A percentile compares a stretch with the other conserved stretches of the same genome.
Evolutionary conservation across 345 rosid species (phyloP).

Genomic region (Abelmoschus esculentus): DNA sequence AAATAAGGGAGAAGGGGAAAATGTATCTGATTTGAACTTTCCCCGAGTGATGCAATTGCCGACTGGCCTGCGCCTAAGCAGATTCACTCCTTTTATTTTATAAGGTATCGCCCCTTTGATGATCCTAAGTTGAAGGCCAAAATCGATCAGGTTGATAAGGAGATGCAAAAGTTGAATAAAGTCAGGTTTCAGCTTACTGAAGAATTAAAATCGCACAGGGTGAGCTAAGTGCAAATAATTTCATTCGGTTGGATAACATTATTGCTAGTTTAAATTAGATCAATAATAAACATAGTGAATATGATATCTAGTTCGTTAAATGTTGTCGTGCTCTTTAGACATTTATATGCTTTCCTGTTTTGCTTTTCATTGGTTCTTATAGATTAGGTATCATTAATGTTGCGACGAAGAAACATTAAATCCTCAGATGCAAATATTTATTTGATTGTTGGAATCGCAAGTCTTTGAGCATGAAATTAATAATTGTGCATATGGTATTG

Average conservation of each 20-base stretch:
- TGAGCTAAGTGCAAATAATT: conserved; percentile 13
- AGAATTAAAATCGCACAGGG: conserved; percentile 52
- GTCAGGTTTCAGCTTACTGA: conserved; percentile 36
- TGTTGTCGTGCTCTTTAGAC: no score
- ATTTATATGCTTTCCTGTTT: not conserved
- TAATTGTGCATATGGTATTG: not conserved
- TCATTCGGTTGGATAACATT: not conserved
- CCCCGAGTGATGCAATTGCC: conserved; percentile 67
- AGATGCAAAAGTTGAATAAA: conserved; percentile 37
- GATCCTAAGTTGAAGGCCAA: conserved; percentile 65
- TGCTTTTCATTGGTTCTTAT: not conserved
- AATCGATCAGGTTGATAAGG: conserved; percentile 58
- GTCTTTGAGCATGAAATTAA: not conserved
- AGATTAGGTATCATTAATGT: not conserved
- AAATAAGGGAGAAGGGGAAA: conserved; percentile 32
- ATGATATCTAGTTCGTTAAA: not conserved
- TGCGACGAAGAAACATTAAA: not conserved
- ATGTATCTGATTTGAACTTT: conserved; percentile 31
- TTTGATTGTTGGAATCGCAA: not conserved
- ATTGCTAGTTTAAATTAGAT: not conserved
- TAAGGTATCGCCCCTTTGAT: conserved; percentile 37
- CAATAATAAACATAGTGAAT: not conserved
- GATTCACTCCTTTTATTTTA: conserved; percentile 60
- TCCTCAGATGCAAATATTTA: not conserved
- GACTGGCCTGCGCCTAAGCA: conserved; percentile 79